phyloP scores from a whole-genome alignment of 108 stramenopile genomes.

The Thalassiosira profunda region DNA sequence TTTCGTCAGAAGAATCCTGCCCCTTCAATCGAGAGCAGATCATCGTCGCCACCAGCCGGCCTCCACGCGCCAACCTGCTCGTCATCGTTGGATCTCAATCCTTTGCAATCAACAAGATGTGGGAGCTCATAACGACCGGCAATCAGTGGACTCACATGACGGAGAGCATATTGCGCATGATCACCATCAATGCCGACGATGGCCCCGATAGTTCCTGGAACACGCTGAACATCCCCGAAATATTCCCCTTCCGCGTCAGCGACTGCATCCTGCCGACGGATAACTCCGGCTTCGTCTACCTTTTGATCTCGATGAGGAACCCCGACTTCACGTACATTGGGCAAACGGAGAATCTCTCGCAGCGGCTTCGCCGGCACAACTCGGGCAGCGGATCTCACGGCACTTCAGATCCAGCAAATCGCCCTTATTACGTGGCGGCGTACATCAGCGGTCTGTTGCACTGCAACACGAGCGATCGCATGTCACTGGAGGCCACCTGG shows the following conservation, averaged over 20 bases:
- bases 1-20: neutral
- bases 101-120: neutral
- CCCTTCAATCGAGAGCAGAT: neutral
- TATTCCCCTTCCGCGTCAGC: neutral
- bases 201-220: neutral
- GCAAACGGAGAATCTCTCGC: neutral
- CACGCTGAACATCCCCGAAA: neutral
- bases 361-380: neutral
- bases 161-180: neutral
- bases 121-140: neutral
- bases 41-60: neutral
- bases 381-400: neutral
- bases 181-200: neutral
- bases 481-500: too few relatives aligned
- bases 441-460: too few relatives aligned
- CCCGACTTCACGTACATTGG: neutral
- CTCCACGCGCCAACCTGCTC: neutral
- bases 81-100: neutral
- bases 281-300: neutral
- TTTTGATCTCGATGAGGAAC: neutral
- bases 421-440: too few relatives aligned
- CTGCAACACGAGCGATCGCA: too few relatives aligned
- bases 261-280: neutral
- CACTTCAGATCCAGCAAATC: too few relatives aligned
- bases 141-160: neutral